Evolutionary conservation across 805 yeast species (phyloP), one percentile per base, ranked within the genome.

Genomic region (Ogataea methanolica): DNA sequence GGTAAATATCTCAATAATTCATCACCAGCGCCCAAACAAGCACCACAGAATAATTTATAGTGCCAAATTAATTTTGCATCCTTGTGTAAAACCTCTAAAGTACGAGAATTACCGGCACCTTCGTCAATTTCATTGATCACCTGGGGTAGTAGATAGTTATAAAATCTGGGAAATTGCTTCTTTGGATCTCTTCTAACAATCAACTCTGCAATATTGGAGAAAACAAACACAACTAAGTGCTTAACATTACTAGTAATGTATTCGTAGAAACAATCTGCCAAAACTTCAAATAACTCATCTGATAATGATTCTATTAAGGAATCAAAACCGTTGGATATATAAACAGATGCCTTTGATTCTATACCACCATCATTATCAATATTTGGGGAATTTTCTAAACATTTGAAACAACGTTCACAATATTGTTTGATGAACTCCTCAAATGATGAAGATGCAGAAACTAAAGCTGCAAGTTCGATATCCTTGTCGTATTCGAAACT

Each of bases 31-130:
- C 85, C 85, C 22, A 89, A 80, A 36, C 86, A 63, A 23, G 83
- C 71, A 60, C 88, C 91, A 59, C 83, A 81, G 39, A 91, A 65
- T 2, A 89, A 77, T 3, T 83, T 75, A 33, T 88, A 62, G 58
- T 83, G 79, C 80, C 96, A 80, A 31, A 80, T 80, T 8, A 94
- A 67, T 17, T 83, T 78, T 31, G 83, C 84, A 64, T 94, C 98
- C 38, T 90, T 75, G n/a, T 87, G 87, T 26, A 82, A 72, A 23
- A 85, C 72, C 31, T 85, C 91, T 6, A 76, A 70, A 5, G 73
- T 75, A 61, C 96, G 76, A 0, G 82, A 70, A 1, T 77, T 66
- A 3, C 97, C 98, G 0, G 97, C 97, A 3, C 81, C 85, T 53
- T 91, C 86, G 53, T 83, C 88, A 19, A 92, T 72, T 59, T 92